Evolutionary conservation across 176 grass and related monocot species (phyloP), one percentile per base, ranked within the genome.

Genomic region (barley (Hordeum vulgare)): DNA sequence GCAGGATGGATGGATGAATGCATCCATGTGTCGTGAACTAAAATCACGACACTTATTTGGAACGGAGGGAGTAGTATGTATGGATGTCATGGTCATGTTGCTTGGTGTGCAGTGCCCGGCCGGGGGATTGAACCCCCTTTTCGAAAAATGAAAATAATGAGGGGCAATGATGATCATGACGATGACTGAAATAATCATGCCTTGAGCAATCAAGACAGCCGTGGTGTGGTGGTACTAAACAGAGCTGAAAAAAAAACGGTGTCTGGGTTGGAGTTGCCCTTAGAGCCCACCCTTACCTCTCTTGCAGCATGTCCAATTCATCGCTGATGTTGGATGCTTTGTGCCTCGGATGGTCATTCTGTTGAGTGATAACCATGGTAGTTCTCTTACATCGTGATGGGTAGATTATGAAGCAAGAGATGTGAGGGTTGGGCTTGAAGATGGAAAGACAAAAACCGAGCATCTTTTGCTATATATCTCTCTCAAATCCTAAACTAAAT

Each of bases 201-300:
- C 56, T 61, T 70, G 37, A 71, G 37, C 54, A 78, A 77, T 85
- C 24, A 11, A 79, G 83, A 29, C 37, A 49, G 56, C 18, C 35
- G 21, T 36, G 29, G 49, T 20, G 4, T 39, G 39, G 37, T 57
- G 41, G 15, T 65, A 74, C 62, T 33, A 65, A 79, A 74, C 47
- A 51, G 47, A 51, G 47, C 47, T 5, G 47, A 44, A 49, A 18
- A 49, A 18, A 51, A 51, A 51, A 18, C 47, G 47, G 15, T 51
- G 47, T 51, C 47, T 18, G 15, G 6, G 47, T 51, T 18, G 47
- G 47, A 51, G 47, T 51, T 51, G 47, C 1, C 47, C 47, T 51
- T 51, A 7, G 47, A 51, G 47, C 15, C 47, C 15, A 51, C 15
- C 47, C 47, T 51, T 18, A 15, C 47, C 47, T 51, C 47, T 51